A percentile compares a stretch with the other conserved stretches of the same genome.
phyloP scores from a whole-genome alignment of 2,329 filamentous ascomycete species.

The Botrytis cinerea region DNA sequence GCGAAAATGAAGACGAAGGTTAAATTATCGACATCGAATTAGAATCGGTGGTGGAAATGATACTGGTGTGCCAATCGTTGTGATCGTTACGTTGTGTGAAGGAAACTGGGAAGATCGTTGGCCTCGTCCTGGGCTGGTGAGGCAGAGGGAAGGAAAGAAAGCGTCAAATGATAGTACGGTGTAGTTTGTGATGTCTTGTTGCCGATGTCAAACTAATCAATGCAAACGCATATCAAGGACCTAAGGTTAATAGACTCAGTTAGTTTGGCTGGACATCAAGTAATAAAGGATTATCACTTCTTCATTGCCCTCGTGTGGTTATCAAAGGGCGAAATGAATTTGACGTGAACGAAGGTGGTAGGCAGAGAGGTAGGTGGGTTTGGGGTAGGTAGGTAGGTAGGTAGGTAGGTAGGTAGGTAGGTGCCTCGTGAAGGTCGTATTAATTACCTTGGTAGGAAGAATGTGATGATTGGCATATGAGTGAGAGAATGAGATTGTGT shows the following conservation, averaged over 20 bases:
- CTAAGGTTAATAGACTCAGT: neutral
- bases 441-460: neutral
- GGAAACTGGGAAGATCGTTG: neutral
- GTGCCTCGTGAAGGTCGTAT: neutral
- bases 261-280: neutral
- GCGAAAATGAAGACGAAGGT: conserved; percentile 2
- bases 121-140: neutral
- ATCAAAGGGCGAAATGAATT: neutral
- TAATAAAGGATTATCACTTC: neutral
- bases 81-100: neutral
- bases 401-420: neutral
- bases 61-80: neutral
- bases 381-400: too few species aligned
- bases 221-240: conserved; percentile 4
- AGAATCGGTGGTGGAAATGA: neutral
- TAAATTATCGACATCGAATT: conserved; percentile 38
- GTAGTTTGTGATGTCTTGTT: neutral
- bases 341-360: neutral
- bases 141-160: neutral
- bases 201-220: conserved; percentile 5
- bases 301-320: neutral
- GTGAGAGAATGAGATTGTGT: neutral
- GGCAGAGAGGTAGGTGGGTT: neutral
- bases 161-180: neutral
- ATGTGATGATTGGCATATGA: neutral